Evolutionary conservation across 2,329 filamentous ascomycete species (phyloP).

Genomic region (Elsinoe batatas): DNA sequence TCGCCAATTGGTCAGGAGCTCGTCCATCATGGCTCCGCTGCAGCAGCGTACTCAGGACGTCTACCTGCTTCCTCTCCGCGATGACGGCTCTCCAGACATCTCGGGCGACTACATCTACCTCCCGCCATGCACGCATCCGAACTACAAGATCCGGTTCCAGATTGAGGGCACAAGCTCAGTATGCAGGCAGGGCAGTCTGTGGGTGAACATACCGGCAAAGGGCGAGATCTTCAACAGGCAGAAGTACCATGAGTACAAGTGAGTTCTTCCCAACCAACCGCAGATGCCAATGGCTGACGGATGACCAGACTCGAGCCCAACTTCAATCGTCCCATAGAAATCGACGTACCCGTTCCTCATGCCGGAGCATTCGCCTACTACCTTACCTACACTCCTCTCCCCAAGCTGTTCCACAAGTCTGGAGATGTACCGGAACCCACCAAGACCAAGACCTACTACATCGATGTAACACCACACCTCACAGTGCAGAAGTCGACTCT

Average conservation of each 20-base stretch:
- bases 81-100: slow-evolving; percentile 85
- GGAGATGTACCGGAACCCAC: slow-evolving; percentile 39
- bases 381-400: slow-evolving; percentile 80
- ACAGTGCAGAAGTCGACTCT: slow-evolving; percentile 62
- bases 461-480: slow-evolving; percentile 81
- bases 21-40: slow-evolving; percentile 26
- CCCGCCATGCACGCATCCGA: slow-evolving; percentile 60
- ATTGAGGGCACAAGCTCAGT: slow-evolving; percentile 94
- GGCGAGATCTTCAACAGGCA: slow-evolving; percentile 67
- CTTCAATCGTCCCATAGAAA: slow-evolving; percentile 85
- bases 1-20: neutral
- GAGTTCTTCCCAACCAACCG: slow-evolving; percentile 30
- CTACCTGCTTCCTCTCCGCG: slow-evolving; percentile 82
- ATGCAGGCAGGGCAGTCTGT: slow-evolving; percentile 85
- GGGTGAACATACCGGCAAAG: slow-evolving; percentile 84
- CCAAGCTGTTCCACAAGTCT: slow-evolving; percentile 56
- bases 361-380: slow-evolving; percentile 92
- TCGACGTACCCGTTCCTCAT: slow-evolving; percentile 73
- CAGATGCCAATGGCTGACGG: slow-evolving; percentile 14
- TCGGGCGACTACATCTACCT: slow-evolving; percentile 87
- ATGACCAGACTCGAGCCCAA: slow-evolving; percentile 65
- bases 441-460: slow-evolving; percentile 70
- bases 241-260: slow-evolving; percentile 84
- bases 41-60: slow-evolving; percentile 39
- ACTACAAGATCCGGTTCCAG: slow-evolving; percentile 74